Base-by-base conservation (phyloP, 371 early-diverging fungal genomes). In the Parasitella parasitica region DNA sequence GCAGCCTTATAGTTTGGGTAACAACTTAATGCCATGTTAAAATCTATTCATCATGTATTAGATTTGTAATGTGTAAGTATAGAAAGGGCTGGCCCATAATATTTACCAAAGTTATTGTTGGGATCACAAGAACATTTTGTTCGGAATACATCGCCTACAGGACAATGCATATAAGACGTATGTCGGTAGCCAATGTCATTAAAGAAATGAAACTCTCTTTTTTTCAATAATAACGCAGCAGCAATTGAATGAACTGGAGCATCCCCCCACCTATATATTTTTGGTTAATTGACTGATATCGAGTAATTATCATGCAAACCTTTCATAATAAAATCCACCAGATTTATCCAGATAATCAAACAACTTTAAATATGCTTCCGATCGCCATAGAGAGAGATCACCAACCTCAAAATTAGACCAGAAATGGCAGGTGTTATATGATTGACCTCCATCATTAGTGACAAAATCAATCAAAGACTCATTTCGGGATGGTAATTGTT, bases 181-280 rank as follows among this genome's bases (percentile, higher is more conserved):
- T 91, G 91, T 35, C 81, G 70, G 70, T 91, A 91, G 0, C 90
- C 90, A 43, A 90, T 85, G 54, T 89, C 89, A 60, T 93, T 90
- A 69, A 94, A 95, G 69, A 87, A 94, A 62, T 96, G 96, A 56
- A 96, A 83, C 75, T 94, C 85, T 32, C 82, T 74, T 66, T 86
- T 89, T 27, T 82, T 75, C n/a, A 96, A 70, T 72, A 95, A 74
- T 67, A 98, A 64, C 1, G 89, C 84, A 1, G 90, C 93, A 1
- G 94, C 97, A 20, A 98, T 79, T 1, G 94, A 92, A 62, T 97
- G 98, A 5, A 97, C 89, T 9, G 98, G 98, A 15, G 97, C 98
- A 84, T 97, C 98, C 2, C 97, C 97, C 97, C 97, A 97, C 46
- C 50, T 58, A 16, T 6, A 6, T 38, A 43, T 48, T 7, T n/a